These are phyloP conservation scores for Cutaneotrichosporon spelunceum DNA, from an alignment of 1,284 basidiomycete species.

Conservation along the genomic window DNA sequence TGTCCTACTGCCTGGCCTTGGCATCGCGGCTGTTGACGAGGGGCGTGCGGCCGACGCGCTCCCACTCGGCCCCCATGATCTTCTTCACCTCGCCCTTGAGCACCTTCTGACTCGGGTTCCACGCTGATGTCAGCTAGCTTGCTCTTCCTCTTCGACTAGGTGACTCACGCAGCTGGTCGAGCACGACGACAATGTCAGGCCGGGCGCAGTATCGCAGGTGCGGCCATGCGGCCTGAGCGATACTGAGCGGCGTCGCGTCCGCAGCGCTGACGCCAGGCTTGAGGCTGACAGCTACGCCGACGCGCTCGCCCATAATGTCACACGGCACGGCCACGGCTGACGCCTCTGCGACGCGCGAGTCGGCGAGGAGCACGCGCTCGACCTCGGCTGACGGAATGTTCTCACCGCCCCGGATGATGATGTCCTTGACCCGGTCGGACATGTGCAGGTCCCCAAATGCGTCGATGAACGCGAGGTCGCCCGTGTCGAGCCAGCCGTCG, in stretches of 20 bases:
- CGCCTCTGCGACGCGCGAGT: constrained; percentile 37
- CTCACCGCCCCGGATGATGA: constrained; percentile 48
- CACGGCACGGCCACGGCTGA: constrained; percentile 42
- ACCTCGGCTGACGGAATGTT: constrained; percentile 42
- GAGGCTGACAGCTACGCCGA: constrained; percentile 39
- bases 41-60: constrained; percentile 13
- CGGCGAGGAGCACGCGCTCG: constrained; percentile 41
- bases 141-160: no score
- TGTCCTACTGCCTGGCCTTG: constrained; percentile 16
- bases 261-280: constrained; percentile 8
- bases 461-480: constrained; percentile 41
- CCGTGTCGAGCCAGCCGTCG: constrained; percentile 48
- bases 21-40: constrained; percentile 1
- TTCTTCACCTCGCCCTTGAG: constrained; percentile 23
- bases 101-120: constrained; percentile 21
- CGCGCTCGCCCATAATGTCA: constrained; percentile 38
- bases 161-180: constrained; percentile 21
- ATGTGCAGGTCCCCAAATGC: constrained; percentile 41
- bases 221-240: constrained; percentile 15
- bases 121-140: constrained; percentile 9
- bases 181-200: constrained; percentile 18
- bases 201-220: constrained; percentile 20
- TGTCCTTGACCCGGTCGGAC: constrained; percentile 38
- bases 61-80: constrained; percentile 21
- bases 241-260: constrained; percentile 11